A percentile compares a stretch with the other conserved stretches of the same genome.
These are phyloP conservation scores for Metarhizium guizhouense DNA, from an alignment of 2,329 filamentous ascomycete genomes.

Conservation along the genomic window DNA sequence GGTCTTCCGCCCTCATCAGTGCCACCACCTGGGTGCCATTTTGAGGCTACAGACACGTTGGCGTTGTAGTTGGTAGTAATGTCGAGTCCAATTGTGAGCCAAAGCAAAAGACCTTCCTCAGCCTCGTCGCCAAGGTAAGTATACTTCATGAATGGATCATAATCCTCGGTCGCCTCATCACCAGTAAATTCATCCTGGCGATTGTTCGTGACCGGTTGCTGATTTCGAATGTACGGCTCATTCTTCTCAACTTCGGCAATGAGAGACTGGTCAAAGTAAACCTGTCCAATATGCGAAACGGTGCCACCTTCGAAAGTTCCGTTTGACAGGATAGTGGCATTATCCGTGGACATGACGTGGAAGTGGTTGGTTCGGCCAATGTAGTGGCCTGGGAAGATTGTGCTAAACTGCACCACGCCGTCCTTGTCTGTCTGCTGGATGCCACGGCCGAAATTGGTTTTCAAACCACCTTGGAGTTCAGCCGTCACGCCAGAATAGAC, in stretches of 20 bases:
- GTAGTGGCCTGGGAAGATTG: slow-evolving; percentile 36
- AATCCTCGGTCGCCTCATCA: slow-evolving; percentile 35
- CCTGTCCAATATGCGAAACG: slow-evolving; percentile 50
- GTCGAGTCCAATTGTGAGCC: slow-evolving; percentile 44
- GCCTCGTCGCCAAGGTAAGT: slow-evolving; percentile 43
- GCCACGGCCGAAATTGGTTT: slow-evolving; percentile 30
- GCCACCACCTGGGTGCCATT: slow-evolving; percentile 4
- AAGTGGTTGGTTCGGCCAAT: slow-evolving; percentile 30
- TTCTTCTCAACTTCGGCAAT: slow-evolving; percentile 39
- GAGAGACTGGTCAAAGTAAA: slow-evolving; percentile 46
- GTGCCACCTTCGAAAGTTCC: slow-evolving; percentile 39
- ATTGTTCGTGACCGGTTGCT: slow-evolving; percentile 36
- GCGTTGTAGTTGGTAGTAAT: slow-evolving; percentile 5
- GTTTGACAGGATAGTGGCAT: slow-evolving; percentile 33
- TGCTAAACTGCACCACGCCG: slow-evolving; percentile 31
- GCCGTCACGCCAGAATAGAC: slow-evolving; percentile 33
- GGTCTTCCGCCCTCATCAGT: neutral
- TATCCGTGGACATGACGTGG: slow-evolving; percentile 22
- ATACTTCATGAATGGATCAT: slow-evolving; percentile 51
- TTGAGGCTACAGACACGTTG: slow-evolving; percentile 1
- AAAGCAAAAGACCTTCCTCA: slow-evolving; percentile 42
- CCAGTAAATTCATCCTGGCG: slow-evolving; percentile 36
- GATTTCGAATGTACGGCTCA: slow-evolving; percentile 36
- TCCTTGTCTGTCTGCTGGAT: slow-evolving; percentile 29
- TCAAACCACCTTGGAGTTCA: slow-evolving; percentile 25